phyloP scores from a whole-genome alignment of 1,284 basidiomycete genomes.

The Sphaerobolus stellatus region DNA sequence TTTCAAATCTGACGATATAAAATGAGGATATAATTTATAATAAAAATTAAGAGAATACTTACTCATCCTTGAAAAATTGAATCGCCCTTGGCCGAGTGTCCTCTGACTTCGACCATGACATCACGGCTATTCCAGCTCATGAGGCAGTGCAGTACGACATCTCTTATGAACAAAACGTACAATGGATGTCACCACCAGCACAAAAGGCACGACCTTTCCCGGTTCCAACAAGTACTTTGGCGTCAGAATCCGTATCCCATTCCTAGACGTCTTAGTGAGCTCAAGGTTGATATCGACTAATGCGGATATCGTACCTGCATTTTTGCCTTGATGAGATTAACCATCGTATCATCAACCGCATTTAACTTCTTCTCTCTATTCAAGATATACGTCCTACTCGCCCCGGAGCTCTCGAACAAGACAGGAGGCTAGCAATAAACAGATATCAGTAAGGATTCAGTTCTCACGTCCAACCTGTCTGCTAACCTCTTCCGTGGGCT shows the following conservation, averaged over 20 bases:
- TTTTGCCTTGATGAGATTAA: constrained; percentile 67
- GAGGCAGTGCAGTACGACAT: constrained; percentile 10
- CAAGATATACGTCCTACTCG: constrained; percentile 69
- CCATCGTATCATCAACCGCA: constrained; percentile 84
- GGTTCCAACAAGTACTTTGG: constrained; percentile 74
- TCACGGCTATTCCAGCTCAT: constrained; percentile 54
- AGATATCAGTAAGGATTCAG: not conserved
- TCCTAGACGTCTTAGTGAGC: constrained; percentile 46
- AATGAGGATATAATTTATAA: constrained; percentile 7
- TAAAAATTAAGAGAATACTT: constrained; percentile 28
- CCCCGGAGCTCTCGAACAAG: constrained; percentile 65
- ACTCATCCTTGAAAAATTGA: constrained; percentile 91
- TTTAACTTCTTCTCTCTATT: constrained; percentile 88
- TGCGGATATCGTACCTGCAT: constrained; percentile 57
- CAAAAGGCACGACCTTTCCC: constrained; percentile 87
- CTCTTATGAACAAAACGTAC: constrained; percentile 44
- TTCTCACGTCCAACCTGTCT: not conserved
- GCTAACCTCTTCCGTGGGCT: constrained; percentile 2
- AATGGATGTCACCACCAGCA: constrained; percentile 90
- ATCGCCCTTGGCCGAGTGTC: constrained; percentile 62
- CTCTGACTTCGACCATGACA: constrained; percentile 47
- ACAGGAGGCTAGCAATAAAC: constrained; percentile 54
- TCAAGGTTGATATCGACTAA: constrained; percentile 6
- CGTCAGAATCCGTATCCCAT: constrained; percentile 76
- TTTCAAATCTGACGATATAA: constrained; percentile 65